Conservation (phyloP, 2,329 filamentous ascomycete genomes). For the Exophiala oligosperma region DNA sequence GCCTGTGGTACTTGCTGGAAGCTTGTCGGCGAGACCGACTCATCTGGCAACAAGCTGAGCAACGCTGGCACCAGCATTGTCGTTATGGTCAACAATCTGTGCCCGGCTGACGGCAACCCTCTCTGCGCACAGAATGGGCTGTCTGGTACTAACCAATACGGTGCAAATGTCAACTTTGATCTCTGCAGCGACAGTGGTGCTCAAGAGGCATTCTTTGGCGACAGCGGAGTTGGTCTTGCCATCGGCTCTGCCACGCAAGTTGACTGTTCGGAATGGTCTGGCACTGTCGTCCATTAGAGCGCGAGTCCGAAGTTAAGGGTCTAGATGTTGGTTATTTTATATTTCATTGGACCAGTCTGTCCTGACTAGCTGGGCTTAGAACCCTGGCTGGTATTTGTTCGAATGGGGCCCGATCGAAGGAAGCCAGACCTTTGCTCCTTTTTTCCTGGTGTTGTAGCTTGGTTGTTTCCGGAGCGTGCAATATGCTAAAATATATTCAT, state of each 20-base stretch:
- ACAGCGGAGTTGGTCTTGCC: constrained; percentile 27
- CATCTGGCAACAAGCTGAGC: constrained; percentile 24
- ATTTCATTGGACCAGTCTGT: no score
- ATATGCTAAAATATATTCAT: no score
- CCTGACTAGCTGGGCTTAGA: no score
- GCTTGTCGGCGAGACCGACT: constrained; percentile 38
- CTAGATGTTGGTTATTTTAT: background rate
- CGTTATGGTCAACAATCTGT: constrained; percentile 44
- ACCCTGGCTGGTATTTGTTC: no score
- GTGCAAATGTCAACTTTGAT: constrained; percentile 44
- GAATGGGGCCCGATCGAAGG: no score
- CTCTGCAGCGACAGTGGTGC: constrained; percentile 42
- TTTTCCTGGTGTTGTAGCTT: no score
- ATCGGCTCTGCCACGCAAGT: constrained; percentile 27
- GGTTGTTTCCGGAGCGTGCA: no score
- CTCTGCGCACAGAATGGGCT: constrained; percentile 39
- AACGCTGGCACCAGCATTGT: constrained; percentile 37
- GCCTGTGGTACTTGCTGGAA: constrained; percentile 43
- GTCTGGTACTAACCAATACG: constrained; percentile 38
- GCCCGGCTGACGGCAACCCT: constrained; percentile 39
- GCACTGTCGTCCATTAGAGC: constrained; percentile 18
- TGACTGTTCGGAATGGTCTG: constrained; percentile 26
- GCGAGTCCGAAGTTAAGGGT: background rate
- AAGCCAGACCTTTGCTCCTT: no score
- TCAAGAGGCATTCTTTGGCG: constrained; percentile 37